A percentile compares a stretch with the other conserved stretches of the same genome.
Evolutionary conservation across 1,139 yeast genomes (phyloP).

Genomic region (Hyphopichia burtonii): DNA sequence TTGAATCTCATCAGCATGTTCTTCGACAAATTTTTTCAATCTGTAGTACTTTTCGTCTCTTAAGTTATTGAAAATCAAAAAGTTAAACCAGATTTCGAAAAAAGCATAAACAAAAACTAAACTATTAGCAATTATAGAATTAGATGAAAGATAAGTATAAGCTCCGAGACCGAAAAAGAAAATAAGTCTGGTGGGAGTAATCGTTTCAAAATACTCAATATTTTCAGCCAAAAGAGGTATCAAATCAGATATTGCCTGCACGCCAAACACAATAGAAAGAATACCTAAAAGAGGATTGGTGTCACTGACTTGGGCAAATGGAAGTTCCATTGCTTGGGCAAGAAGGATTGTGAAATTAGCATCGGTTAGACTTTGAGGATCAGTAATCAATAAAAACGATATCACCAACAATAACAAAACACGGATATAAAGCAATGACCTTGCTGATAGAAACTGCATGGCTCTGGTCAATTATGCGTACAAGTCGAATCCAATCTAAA

Average conservation of each 20-base stretch:
- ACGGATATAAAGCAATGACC: constrained; percentile 48
- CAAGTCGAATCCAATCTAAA: too few relatives aligned
- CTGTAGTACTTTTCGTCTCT: constrained; percentile 60
- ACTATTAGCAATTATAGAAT: constrained; percentile 55
- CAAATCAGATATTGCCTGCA: constrained; percentile 52
- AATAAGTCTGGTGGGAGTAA: constrained; percentile 67
- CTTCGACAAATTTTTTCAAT: constrained; percentile 36
- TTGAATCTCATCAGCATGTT: constrained; percentile 32
- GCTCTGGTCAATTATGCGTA: too few relatives aligned
- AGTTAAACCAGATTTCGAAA: constrained; percentile 70
- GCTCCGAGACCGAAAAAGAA: constrained; percentile 53
- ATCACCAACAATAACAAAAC: constrained; percentile 43
- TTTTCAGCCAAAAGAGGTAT: constrained; percentile 60
- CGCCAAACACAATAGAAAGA: constrained; percentile 42
- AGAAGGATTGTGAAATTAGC: constrained; percentile 53
- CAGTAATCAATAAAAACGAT: constrained; percentile 62
- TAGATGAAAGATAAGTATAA: constrained; percentile 40
- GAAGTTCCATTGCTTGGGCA: constrained; percentile 59
- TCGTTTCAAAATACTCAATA: constrained; percentile 55
- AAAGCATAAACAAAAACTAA: constrained; percentile 62
- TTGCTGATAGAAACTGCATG: constrained; percentile 62
- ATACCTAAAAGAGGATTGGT: constrained; percentile 54
- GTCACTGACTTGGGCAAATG: constrained; percentile 40
- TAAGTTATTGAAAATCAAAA: constrained; percentile 59
- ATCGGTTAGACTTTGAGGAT: constrained; percentile 38